Evolutionary conservation across 345 rosid species (phyloP).

Genomic region (Rhodomyrtus tomentosa): DNA sequence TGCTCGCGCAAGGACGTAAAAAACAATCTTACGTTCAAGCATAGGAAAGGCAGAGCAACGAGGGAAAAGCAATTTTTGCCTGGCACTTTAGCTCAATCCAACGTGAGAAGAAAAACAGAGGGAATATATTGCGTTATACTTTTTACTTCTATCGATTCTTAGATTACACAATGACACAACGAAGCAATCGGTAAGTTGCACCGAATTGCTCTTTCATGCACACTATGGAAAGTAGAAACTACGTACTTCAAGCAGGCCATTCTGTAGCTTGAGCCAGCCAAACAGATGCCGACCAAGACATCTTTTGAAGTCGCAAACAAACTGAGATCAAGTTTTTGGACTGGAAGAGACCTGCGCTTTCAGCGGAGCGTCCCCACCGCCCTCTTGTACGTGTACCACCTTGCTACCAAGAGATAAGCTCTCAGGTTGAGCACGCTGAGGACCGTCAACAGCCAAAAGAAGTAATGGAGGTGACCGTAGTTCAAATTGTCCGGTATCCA

Average conservation of each 20-base stretch:
- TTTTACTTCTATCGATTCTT: neutral
- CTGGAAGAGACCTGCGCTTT: neutral
- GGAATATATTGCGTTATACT: neutral
- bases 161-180: neutral
- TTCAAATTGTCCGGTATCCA: slow-evolving; percentile 33
- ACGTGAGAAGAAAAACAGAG: neutral
- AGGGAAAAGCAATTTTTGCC: neutral
- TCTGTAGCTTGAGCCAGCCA: neutral
- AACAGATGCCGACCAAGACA: neutral
- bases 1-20: no score
- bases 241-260: neutral
- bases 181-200: neutral
- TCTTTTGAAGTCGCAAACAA: neutral
- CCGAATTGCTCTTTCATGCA: neutral
- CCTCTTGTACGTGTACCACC: slow-evolving; percentile 30
- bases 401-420: slow-evolving; percentile 20
- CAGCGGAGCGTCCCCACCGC: slow-evolving; percentile 4
- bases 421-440: slow-evolving; percentile 20
- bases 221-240: neutral
- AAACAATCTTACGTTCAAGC: neutral
- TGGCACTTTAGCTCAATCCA: neutral
- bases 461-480: slow-evolving; percentile 24
- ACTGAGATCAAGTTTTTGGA: neutral
- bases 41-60: neutral
- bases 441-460: slow-evolving; percentile 26